Evolutionary conservation across 371 early-diverging fungal genomes (phyloP), one percentile per base, ranked within the genome.

Genomic region (Mucor circinelloides): DNA sequence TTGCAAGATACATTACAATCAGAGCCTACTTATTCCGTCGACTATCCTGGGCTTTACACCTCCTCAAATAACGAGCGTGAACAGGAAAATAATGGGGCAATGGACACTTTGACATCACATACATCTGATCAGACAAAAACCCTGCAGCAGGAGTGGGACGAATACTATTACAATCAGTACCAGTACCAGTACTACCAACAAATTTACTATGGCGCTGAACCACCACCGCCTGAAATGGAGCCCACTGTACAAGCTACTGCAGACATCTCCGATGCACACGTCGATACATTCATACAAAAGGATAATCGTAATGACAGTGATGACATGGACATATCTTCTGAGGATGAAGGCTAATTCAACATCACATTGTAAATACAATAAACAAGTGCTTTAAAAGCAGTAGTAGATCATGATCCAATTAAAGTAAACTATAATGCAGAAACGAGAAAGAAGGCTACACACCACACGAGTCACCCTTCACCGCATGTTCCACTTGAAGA

Each of bases 291-390:
- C n/a, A 25, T 3, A 12, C 19, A 40, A 17, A 28, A 25, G 3
- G 27, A 15, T 27, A 15, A 31, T 23, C 38, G 44, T 44, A 32
- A 64, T 19, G 31, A 64, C 25, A 27, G 30, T 36, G 48, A 50
- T 8, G 66, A 66, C 48, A 66, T 66, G 66, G 66, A 66, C 13
- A 32, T 66, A 8, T 66, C 64, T 2, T 64, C 66, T 50, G 66
- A 27, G 15, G 66, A 66, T 6, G 66, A 66, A 58, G 30, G 52
- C 3, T 52, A 52, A 27, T 13, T 25, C 27, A 23, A 12, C 42
- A 4, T 40, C n/a, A n/a, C 10, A 15, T 40, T 40, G 42, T 40
- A 17, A 40, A 40, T 40, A 40, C 10, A 40, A 5, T 17, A 40
- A 40, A 17, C 17, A 40, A 9, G 17, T 30, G 30, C 30, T 30